These are phyloP conservation scores for Verticillium isaacii DNA, from an alignment of 2,329 filamentous ascomycete species.

Conservation along the genomic window DNA sequence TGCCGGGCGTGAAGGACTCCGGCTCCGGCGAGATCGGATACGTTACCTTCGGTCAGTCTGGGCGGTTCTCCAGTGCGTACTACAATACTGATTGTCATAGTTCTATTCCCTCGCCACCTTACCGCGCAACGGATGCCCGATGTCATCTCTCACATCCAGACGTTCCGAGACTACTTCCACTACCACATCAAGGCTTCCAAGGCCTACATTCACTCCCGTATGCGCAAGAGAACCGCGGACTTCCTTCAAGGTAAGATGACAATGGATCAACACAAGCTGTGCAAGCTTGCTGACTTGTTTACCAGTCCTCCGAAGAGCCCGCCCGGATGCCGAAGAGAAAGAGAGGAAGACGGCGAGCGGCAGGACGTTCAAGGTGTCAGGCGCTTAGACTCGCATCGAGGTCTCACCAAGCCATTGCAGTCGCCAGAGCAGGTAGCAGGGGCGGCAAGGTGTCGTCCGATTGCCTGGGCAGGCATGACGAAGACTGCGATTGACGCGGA, in stretches of 20 bases:
- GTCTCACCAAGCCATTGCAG: neutral
- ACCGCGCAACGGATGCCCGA: conserved; percentile 86
- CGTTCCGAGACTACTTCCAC: conserved; percentile 99
- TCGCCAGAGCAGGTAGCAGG: neutral
- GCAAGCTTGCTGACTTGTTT: conserved; percentile 18
- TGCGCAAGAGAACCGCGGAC: conserved; percentile 95
- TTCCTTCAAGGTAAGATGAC: conserved; percentile 80
- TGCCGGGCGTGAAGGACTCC: conserved; percentile 73
- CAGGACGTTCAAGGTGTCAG: conserved; percentile 72
- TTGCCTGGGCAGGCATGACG: neutral
- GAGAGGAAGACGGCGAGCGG: conserved; percentile 98
- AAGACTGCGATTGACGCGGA: neutral
- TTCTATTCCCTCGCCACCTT: conserved; percentile 92
- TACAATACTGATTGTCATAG: conserved; percentile 37
- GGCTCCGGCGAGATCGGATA: conserved; percentile 88
- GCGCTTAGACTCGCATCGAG: conserved; percentile 5
- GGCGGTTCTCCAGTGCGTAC: neutral
- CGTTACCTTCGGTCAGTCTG: conserved; percentile 82
- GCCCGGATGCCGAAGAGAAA: conserved; percentile 93
- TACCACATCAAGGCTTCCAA: conserved; percentile 99
- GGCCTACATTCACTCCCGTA: conserved; percentile 97
- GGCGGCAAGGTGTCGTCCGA: neutral
- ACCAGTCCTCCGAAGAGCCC: conserved; percentile 86
- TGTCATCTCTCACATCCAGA: conserved; percentile 98
- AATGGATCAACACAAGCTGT: neutral